Conservation (phyloP, 306 rosid species). For the Prunus armeniaca region DNA sequence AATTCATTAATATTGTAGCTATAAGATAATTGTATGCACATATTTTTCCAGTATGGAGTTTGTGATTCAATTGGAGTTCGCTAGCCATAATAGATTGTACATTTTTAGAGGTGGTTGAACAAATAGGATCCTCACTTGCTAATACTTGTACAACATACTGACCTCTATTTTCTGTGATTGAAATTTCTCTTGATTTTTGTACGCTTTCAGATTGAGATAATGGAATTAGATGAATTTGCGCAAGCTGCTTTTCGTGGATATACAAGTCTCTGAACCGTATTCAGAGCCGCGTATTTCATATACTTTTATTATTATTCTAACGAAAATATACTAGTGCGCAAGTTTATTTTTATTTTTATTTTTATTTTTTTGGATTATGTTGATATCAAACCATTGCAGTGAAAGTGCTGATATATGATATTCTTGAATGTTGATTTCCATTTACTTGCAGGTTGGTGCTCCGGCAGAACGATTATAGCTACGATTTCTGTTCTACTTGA, state of each 20-base stretch:
- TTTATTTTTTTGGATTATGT: slow-evolving; percentile 8
- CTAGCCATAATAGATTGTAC: not conserved
- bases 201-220: slow-evolving; percentile 70
- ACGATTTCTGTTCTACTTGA: slow-evolving; percentile 93
- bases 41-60: not conserved
- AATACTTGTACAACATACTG: slow-evolving; percentile 12
- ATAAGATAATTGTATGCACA: not conserved
- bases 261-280: slow-evolving; percentile 77
- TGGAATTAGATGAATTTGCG: slow-evolving; percentile 90
- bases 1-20: not conserved
- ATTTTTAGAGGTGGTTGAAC: not conserved
- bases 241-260: slow-evolving; percentile 96
- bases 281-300: slow-evolving; percentile 82
- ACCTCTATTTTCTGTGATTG: slow-evolving; percentile 19
- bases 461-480: slow-evolving; percentile 99
- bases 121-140: slow-evolving; percentile 19
- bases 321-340: slow-evolving; percentile 73
- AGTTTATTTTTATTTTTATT: slow-evolving; percentile 34
- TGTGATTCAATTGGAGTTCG: not conserved
- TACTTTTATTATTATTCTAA: slow-evolving; percentile 71
- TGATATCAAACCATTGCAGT: not conserved
- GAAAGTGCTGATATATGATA: slow-evolving; percentile 12
- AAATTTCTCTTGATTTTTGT: slow-evolving; percentile 18
- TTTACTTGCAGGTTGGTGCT: slow-evolving; percentile 83
- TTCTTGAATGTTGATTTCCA: slow-evolving; percentile 20